Conservation (phyloP, 306 rosid genomes). For the Morella rubra region DNA sequence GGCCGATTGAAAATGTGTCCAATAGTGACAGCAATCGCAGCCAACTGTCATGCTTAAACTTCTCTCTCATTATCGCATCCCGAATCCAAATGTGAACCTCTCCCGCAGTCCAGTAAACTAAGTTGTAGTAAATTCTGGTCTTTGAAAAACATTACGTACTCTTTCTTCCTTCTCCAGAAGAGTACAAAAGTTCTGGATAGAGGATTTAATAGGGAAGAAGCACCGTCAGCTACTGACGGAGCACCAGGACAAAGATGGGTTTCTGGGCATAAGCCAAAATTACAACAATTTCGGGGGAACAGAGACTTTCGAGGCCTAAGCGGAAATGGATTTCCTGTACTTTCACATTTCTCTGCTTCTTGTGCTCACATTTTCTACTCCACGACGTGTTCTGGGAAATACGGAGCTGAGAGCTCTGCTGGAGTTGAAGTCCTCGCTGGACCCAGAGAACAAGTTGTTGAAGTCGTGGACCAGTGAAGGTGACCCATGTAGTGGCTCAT, state of each 20-base stretch:
- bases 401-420: conserved; percentile 73
- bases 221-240: neutral
- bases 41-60: conserved; percentile 9
- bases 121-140: neutral
- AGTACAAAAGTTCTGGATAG: neutral
- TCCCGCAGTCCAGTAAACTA: conserved; percentile 18
- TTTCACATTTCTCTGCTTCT: conserved; percentile 32
- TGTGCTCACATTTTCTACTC: conserved; percentile 15
- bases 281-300: conserved; percentile 9
- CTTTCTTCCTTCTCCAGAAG: neutral
- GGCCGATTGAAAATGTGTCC: conserved; percentile 1
- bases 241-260: conserved; percentile 26
- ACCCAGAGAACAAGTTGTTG: conserved; percentile 67
- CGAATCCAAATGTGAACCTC: conserved; percentile 31
- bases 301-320: conserved; percentile 12
- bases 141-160: neutral
- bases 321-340: conserved; percentile 41
- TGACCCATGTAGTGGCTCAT: conserved; percentile 75
- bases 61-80: neutral
- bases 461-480: conserved; percentile 73
- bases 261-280: conserved; percentile 13
- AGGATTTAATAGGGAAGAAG: neutral
- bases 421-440: conserved; percentile 74
- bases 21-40: conserved; percentile 13
- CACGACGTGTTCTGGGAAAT: conserved; percentile 47